Base-by-base conservation (phyloP, 768 basidiomycete species). In the Aureoboletus auriporus region DNA sequence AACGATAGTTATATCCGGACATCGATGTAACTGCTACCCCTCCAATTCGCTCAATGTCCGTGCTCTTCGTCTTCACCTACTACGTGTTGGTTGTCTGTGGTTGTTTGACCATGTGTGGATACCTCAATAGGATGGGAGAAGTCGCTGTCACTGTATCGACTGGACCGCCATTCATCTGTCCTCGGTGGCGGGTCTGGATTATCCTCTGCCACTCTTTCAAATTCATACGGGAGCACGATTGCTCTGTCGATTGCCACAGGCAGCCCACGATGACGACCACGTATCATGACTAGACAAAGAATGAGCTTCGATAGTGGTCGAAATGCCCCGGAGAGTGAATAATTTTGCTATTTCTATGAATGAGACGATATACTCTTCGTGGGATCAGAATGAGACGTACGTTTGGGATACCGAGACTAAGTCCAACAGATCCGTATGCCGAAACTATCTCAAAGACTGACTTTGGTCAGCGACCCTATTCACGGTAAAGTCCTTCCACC, bases 161-260 rank as follows among this genome's bases (percentile, higher is more conserved):
- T 54, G 3, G 51, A 49, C 36, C 43, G 44, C 20, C 20, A 41
- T 27, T 57, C 60, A 23, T 66, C 55, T 10, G 16, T 20, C 27
- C 39, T 26, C 23, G 37, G 39, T 6, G 35, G 45, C 7, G 39
- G 33, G 12, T 47, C 52, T n/a, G 29, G 43, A n/a, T 58, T 27
- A 16, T 56, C 65, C 34, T 56, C 38, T 4, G 20, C 5, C n/a
- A 31, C 33, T 31, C 64, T 66, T 51, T 73, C 58, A 50, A 79
- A 79, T 49, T 90, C 89, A 31, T 71, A 72, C 1, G 90, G 92
- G 14, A 93, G 74, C 62, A 94, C 75, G 44, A 94, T 79, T 0
- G 93, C 89, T 44, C 93, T 82, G 67, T 93, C 90, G 40, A 93
- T 91, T 8, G 89, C 91, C 17, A 89, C 84, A 0, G 90, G 90